Conservation (phyloP, 1,284 basidiomycete genomes). For the Exobasidium rhododendri region DNA sequence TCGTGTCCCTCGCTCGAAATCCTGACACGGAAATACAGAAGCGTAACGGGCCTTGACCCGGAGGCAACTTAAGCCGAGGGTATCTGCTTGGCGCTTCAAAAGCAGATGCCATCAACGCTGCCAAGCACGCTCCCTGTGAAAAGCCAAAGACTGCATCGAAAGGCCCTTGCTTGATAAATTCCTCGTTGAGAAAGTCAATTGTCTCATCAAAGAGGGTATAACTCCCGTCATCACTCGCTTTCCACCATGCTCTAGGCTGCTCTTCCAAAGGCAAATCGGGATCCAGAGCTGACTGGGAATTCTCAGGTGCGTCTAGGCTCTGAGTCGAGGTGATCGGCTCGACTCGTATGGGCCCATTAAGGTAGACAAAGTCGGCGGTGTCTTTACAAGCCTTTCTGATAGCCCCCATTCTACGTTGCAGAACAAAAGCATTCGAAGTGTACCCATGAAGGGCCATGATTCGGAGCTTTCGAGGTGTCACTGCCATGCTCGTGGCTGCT, state of each 20-base stretch:
- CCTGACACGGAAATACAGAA: slow-evolving; percentile 50
- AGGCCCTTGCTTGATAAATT: slow-evolving; percentile 33
- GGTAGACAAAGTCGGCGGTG: slow-evolving; percentile 47
- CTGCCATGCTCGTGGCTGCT: background rate
- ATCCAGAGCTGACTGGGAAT: slow-evolving; percentile 28
- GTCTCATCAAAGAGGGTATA: slow-evolving; percentile 43
- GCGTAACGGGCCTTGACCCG: slow-evolving; percentile 34
- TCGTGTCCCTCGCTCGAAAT: slow-evolving; percentile 37
- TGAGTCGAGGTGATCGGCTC: slow-evolving; percentile 39
- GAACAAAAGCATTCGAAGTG: slow-evolving; percentile 46
- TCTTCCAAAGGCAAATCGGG: slow-evolving; percentile 47
- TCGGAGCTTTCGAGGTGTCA: slow-evolving; percentile 1
- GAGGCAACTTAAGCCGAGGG: slow-evolving; percentile 8
- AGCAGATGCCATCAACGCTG: slow-evolving; percentile 40
- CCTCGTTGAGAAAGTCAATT: slow-evolving; percentile 34
- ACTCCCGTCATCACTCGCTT: slow-evolving; percentile 32
- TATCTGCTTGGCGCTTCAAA: slow-evolving; percentile 42
- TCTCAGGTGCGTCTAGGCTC: slow-evolving; percentile 40
- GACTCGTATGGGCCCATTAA: slow-evolving; percentile 48
- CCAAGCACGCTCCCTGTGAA: slow-evolving; percentile 39
- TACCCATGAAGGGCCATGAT: slow-evolving; percentile 51
- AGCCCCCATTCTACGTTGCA: slow-evolving; percentile 37
- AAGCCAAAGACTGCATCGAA: slow-evolving; percentile 52
- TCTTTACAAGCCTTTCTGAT: slow-evolving; percentile 48
- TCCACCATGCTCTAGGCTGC: slow-evolving; percentile 52